phyloP scores from a whole-genome alignment of 1,139 yeast species.

The Suhomyces bribrorum region DNA sequence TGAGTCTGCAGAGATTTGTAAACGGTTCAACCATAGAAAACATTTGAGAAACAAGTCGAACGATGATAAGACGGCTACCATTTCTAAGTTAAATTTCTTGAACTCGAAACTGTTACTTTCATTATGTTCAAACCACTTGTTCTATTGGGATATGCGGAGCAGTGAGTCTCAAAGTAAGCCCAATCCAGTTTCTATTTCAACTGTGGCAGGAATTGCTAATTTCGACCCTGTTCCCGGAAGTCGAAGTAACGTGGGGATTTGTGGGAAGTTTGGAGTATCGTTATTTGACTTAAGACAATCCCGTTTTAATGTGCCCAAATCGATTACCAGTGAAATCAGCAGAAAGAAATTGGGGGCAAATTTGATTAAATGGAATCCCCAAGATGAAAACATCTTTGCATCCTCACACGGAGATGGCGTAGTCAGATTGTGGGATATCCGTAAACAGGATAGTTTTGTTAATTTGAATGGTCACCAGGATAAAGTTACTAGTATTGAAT shows the following conservation, averaged over 20 bases:
- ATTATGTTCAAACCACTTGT: constrained; percentile 62
- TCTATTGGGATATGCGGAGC: constrained; percentile 71
- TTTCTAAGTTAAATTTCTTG: constrained; percentile 32
- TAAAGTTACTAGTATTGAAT: constrained; percentile 56
- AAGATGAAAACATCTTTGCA: constrained; percentile 61
- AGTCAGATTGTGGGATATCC: constrained; percentile 74
- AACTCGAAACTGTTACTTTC: constrained; percentile 41
- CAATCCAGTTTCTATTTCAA: constrained; percentile 52
- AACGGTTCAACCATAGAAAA: constrained; percentile 71
- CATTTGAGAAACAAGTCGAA: constrained; percentile 44
- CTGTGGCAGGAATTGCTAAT: constrained; percentile 50
- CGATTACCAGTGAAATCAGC: constrained; percentile 15
- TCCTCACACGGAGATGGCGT: constrained; percentile 63
- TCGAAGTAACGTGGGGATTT: constrained; percentile 49
- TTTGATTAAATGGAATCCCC: constrained; percentile 62
- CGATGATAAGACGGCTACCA: constrained; percentile 19
- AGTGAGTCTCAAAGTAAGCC: constrained; percentile 45
- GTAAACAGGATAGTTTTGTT: constrained; percentile 58
- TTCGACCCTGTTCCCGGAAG: constrained; percentile 50
- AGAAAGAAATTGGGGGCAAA: constrained; percentile 21
- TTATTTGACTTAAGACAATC: constrained; percentile 62
- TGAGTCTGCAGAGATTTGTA: constrained; percentile 67
- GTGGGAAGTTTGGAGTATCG: constrained; percentile 72
- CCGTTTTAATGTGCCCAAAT: constrained; percentile 37
- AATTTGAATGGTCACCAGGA: constrained; percentile 59